Base-by-base conservation (phyloP, 2,329 filamentous ascomycete genomes). In the Paecilomyces formosus region DNA sequence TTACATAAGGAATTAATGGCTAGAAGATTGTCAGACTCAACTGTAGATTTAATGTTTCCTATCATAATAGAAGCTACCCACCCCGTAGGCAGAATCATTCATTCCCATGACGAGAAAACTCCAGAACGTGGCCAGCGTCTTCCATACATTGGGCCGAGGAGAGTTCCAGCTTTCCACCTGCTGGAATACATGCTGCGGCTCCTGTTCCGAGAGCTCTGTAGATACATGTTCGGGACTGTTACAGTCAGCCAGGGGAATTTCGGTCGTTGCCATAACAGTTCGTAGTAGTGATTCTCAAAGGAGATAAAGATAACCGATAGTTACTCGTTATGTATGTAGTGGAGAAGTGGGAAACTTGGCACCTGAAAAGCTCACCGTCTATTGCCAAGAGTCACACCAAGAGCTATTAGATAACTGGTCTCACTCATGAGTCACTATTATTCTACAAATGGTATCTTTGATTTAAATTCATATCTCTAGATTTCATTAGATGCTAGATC, bases 71-170 rank as follows among this genome's bases (percentile, higher is more conserved):
- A 1, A 13, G 12, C 3, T 1, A 45, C 39, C 18, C 15, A 21
- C 39, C 39, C 39, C 57, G 30, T 58, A 65, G n/a, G 63, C 61
- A 31, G 64, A 61, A 54, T 67, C 63, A 57, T 67, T 67, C 13
- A 61, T 58, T 3, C 65, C 65, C 63, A 67, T 67, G 7, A 67
- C 60, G 13, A 66, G 39, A 24, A 51, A 30, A 33, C 45, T 57
- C 58, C 13, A 55, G 58, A 15, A 50, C 54, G 15, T 35, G 18
- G 11, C 53, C 52, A 60, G 26, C 9, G 22, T 22, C 56, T 57
- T 50, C 31, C 55, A 35, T 60, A 57, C 53, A 55, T 58, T 57
- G 7, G 56, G 24, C 13, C 57, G 11, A 21, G 56, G 65, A 13
- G 55, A 59, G 39, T 66, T 68, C 11, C 57, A 67, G 1, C 56